Percentiles rank a stretch among this genome's conserved stretches.
phyloP scores from a whole-genome alignment of 768 basidiomycete genomes.

The Tulasnella sp. region DNA sequence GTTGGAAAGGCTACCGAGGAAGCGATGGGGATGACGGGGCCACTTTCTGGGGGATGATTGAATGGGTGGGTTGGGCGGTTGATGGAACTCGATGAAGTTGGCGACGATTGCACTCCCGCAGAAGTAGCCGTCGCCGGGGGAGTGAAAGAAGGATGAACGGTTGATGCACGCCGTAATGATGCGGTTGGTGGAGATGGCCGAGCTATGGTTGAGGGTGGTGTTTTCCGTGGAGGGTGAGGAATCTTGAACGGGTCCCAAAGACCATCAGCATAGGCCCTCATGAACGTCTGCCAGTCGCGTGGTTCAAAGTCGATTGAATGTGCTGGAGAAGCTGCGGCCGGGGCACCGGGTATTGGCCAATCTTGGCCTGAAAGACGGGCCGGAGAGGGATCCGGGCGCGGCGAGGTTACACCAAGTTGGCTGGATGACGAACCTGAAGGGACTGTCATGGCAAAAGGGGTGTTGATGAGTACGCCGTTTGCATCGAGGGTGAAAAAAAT shows the following conservation, averaged over 20 bases:
- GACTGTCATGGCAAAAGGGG: not conserved
- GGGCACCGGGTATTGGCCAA: not conserved
- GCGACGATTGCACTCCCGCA: not conserved
- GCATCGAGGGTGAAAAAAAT: not conserved
- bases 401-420: not conserved
- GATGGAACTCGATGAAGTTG: not conserved
- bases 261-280: conserved; percentile 65
- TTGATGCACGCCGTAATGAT: too few species aligned
- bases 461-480: not conserved
- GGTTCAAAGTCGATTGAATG: not conserved
- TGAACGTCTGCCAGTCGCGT: conserved; percentile 67
- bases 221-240: conserved; percentile 34
- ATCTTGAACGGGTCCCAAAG: conserved; percentile 57
- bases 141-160: too few species aligned
- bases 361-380: not conserved
- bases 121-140: not conserved
- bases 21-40: not conserved
- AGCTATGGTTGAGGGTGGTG: conserved; percentile 35
- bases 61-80: too few species aligned
- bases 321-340: not conserved
- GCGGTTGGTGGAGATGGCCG: too few species aligned
- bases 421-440: not conserved
- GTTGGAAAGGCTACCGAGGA: too few species aligned
- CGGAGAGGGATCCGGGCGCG: not conserved
- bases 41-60: not conserved